Evolutionary conservation across 2,329 filamentous ascomycete species (phyloP), one percentile per base, ranked within the genome.

Genomic region (Aspergillus sp.): DNA sequence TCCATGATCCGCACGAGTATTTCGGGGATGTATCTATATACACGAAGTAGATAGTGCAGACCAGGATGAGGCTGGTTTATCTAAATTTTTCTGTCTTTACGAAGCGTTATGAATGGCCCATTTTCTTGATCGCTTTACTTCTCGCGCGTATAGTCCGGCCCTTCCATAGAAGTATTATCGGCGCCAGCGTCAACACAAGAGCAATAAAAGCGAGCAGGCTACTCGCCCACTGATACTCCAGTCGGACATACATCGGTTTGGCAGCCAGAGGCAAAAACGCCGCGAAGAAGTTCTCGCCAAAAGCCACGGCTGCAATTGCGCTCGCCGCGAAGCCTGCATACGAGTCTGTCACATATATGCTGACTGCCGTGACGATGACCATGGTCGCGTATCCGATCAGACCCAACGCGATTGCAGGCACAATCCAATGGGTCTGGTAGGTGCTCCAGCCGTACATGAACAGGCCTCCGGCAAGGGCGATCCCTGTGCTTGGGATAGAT

Each of bases 261-360:
- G 73, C 69, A 1, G 71, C 73, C 0, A 78, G 61, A 0, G 76
- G 75, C 22, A 78, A 57, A 16, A 73, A 76, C 0, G 71, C 73
- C 10, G 69, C 73, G 26, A 79, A 68, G 0, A 65, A 59, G 49
- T 76, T 78, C 48, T 77, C 68, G 1, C 76, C 67, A 1, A 78
- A 68, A 1, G 72, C 75, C n/a, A 75, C 73, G 5, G 75, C 76
- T 2, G 73, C 73, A 1, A 77, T 66, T 0, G 76, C 73, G n/a
- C 74, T 78, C 1, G 72, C 76, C 2, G 77, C 76, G 51, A 76
- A 78, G n/a, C 75, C 70, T 17, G 73, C 70, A 52, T 80, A 80
- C 0, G 77, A 73, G 57, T 80, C 76, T 3, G 72, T 71, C n/a
- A 77, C 66, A 49, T 78, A 78, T 64, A 80, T 78, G 1, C 76